Evolutionary conservation across 1,284 basidiomycete genomes (phyloP).

Genomic region (Cutaneotrichosporon daszewskae): DNA sequence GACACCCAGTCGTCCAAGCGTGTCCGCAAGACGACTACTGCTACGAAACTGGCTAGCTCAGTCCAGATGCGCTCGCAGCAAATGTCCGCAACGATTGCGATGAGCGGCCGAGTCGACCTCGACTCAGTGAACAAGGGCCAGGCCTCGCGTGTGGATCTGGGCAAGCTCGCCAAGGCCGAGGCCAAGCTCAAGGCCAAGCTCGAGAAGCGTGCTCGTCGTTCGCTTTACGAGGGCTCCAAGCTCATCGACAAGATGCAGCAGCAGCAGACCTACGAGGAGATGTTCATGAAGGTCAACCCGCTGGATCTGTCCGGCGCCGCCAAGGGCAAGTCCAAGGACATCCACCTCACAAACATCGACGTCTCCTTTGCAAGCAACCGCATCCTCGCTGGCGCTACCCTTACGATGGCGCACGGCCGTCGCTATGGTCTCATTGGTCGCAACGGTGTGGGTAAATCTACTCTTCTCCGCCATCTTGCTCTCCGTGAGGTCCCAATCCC

Average conservation of each 20-base stretch:
- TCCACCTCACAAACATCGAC: slow-evolving; percentile 92
- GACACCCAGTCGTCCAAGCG: slow-evolving; percentile 58
- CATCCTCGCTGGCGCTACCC: slow-evolving; percentile 69
- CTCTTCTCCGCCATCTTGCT: slow-evolving; percentile 90
- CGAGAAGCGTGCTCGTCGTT: slow-evolving; percentile 81
- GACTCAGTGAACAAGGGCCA: slow-evolving; percentile 90
- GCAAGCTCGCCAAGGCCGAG: slow-evolving; percentile 97
- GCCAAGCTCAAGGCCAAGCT: slow-evolving; percentile 97
- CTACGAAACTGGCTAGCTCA: slow-evolving; percentile 82
- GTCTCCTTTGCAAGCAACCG: slow-evolving; percentile 90
- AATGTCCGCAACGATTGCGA: slow-evolving; percentile 75
- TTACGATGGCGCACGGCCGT: slow-evolving; percentile 83
- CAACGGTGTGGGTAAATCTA: slow-evolving; percentile 93
- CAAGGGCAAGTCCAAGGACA: slow-evolving; percentile 93
- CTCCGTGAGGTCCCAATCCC: slow-evolving; percentile 92
- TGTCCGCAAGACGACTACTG: slow-evolving; percentile 49
- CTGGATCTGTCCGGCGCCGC: slow-evolving; percentile 70
- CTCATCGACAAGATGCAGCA: slow-evolving; percentile 87
- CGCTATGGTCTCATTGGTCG: slow-evolving; percentile 67
- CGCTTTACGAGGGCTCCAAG: slow-evolving; percentile 93
- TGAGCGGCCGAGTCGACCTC: slow-evolving; percentile 81
- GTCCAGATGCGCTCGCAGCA: slow-evolving; percentile 83
- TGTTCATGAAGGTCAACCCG: slow-evolving; percentile 99
- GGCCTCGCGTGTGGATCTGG: slow-evolving; percentile 94
- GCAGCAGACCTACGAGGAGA: slow-evolving; percentile 95